These are phyloP conservation scores for Hibiscus tridactylites DNA, from an alignment of 345 rosid genomes.

Conservation along the genomic window DNA sequence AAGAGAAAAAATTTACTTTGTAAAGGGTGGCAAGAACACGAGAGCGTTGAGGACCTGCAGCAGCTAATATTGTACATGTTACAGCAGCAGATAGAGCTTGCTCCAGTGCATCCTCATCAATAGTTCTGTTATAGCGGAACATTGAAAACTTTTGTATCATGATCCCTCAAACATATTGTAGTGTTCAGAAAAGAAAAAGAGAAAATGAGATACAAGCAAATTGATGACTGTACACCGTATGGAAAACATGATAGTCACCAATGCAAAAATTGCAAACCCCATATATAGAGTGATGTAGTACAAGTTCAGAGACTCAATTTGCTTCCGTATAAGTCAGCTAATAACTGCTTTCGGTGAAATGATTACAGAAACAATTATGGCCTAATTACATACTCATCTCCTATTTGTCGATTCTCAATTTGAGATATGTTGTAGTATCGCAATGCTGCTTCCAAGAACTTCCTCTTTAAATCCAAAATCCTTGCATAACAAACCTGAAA, in stretches of 20 bases:
- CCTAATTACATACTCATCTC: constrained; percentile 66
- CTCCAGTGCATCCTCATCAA: constrained; percentile 58
- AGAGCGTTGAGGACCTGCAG: constrained; percentile 96
- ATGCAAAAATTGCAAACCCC: not conserved
- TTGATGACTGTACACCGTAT: not conserved
- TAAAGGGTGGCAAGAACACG: constrained; percentile 90
- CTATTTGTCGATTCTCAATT: constrained; percentile 87
- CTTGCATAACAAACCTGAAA: constrained; percentile 90
- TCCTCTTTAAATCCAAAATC: constrained; percentile 93
- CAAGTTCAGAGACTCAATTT: not conserved
- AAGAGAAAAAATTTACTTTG: constrained; percentile 41
- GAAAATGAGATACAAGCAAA: not conserved
- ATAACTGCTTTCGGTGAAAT: not conserved
- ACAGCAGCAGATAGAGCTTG: constrained; percentile 95
- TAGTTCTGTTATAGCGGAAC: constrained; percentile 26
- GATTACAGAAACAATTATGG: not conserved
- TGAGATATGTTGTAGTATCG: constrained; percentile 94
- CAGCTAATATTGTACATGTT: constrained; percentile 93
- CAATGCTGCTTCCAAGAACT: constrained; percentile 94
- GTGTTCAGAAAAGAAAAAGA: not conserved
- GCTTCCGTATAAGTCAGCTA: not conserved
- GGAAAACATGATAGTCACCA: not conserved
- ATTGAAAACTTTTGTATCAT: not conserved
- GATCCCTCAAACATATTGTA: not conserved
- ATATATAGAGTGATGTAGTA: not conserved